phyloP scores from a whole-genome alignment of 2,329 filamentous ascomycete genomes.

The Colletotrichum destructivum region DNA sequence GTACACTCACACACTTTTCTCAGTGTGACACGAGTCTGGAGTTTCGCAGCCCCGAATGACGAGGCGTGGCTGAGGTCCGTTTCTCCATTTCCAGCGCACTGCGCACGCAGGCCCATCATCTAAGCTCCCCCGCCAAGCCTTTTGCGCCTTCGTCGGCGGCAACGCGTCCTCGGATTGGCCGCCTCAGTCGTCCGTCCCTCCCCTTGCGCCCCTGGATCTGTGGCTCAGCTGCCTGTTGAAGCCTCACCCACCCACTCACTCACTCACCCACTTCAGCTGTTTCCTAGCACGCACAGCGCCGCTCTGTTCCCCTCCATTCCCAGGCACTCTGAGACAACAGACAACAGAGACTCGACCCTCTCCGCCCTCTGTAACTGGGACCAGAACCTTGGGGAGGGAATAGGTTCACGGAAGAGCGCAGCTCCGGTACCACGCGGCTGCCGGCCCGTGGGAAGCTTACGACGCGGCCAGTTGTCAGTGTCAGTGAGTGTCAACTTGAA shows the following conservation, averaged over 20 bases:
- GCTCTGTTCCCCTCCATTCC: constrained; percentile 33
- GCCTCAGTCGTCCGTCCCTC: not conserved
- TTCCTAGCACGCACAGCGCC: constrained; percentile 4
- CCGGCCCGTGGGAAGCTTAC: constrained; percentile 29
- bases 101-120: constrained; percentile 20
- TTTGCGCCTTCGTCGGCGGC: constrained; percentile 3
- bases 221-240: constrained; percentile 35
- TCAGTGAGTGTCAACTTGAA: too few relatives aligned
- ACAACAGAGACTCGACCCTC: constrained; percentile 5
- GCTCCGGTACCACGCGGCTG: constrained; percentile 37
- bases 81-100: constrained; percentile 22
- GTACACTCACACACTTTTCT: constrained; percentile 9
- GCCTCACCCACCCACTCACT: constrained; percentile 31
- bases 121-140: not conserved
- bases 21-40: constrained; percentile 11
- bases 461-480: constrained; percentile 1
- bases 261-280: too few relatives aligned
- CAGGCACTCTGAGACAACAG: constrained; percentile 20
- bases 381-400: constrained; percentile 41
- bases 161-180: constrained; percentile 21
- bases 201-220: constrained; percentile 20
- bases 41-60: constrained; percentile 49
- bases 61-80: constrained; percentile 51
- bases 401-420: constrained; percentile 29
- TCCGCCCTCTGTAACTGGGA: constrained; percentile 34